Evolutionary conservation across 2,329 filamentous ascomycete species (phyloP).

Genomic region (Cladosporium sp.): DNA sequence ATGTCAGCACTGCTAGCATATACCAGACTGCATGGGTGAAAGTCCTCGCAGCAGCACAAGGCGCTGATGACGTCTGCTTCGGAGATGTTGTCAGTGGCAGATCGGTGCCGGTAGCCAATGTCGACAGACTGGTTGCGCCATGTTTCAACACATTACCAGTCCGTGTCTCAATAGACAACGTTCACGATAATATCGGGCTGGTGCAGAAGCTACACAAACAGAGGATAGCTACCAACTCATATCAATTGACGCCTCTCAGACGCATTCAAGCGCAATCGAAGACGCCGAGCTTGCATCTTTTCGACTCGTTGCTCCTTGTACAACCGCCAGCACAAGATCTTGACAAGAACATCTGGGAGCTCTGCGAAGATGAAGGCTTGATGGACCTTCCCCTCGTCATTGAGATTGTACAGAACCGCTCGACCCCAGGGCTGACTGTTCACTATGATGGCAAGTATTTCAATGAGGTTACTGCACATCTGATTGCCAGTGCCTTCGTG

Average conservation of each 20-base stretch:
- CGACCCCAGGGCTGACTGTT: constrained; percentile 45
- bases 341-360: constrained; percentile 46
- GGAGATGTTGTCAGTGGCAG: constrained; percentile 82
- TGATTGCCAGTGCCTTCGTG: constrained; percentile 28
- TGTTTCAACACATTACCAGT: constrained; percentile 88
- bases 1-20: constrained; percentile 58
- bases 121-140: constrained; percentile 74
- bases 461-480: constrained; percentile 32
- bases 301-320: constrained; percentile 76
- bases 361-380: constrained; percentile 48
- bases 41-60: constrained; percentile 55
- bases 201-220: constrained; percentile 57
- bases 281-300: constrained; percentile 54
- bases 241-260: constrained; percentile 72
- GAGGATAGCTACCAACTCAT: constrained; percentile 59
- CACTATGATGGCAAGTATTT: constrained; percentile 60
- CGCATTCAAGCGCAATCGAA: constrained; percentile 55
- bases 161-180: constrained; percentile 51
- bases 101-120: constrained; percentile 58
- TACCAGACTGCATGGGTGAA: constrained; percentile 71
- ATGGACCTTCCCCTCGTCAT: constrained; percentile 78
- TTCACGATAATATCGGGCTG: constrained; percentile 52
- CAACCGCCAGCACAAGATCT: constrained; percentile 56
- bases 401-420: constrained; percentile 61
- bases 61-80: constrained; percentile 69